These are phyloP conservation scores for Aspergillus novofumigatus DNA, from an alignment of 2,329 filamentous ascomycete genomes.

Conservation along the genomic window DNA sequence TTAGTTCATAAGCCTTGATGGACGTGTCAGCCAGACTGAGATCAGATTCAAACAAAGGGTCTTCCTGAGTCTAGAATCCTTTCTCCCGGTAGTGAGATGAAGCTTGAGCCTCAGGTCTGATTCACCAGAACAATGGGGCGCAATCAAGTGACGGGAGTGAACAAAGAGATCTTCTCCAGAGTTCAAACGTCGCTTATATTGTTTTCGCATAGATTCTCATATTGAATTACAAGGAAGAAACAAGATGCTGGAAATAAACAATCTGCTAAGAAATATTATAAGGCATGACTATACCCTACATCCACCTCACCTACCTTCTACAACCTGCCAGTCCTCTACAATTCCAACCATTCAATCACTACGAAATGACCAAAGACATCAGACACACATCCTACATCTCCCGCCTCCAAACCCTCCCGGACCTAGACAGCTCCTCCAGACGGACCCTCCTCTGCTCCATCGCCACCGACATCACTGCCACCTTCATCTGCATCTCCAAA, in stretches of 20 bases:
- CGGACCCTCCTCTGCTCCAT: slow-evolving; percentile 21
- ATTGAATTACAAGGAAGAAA: neutral
- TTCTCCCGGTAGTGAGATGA: no score
- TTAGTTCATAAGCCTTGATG: neutral
- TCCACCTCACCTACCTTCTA: neutral
- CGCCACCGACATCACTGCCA: slow-evolving; percentile 27
- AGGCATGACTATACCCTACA: no score
- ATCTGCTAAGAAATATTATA: no score
- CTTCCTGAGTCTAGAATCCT: no score
- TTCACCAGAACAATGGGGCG: neutral
- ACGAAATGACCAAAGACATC: slow-evolving; percentile 1
- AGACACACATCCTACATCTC: slow-evolving; percentile 1
- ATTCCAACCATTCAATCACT: neutral
- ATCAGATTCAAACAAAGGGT: neutral
- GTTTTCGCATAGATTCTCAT: neutral
- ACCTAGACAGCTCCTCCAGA: slow-evolving; percentile 21
- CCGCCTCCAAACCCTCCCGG: slow-evolving; percentile 19
- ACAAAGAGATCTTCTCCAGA: neutral
- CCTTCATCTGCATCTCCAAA: slow-evolving; percentile 26
- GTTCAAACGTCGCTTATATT: neutral
- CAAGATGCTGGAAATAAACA: neutral
- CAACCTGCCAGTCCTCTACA: neutral
- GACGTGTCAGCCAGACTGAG: no score
- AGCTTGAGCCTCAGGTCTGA: neutral
- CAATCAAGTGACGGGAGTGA: neutral